A percentile compares a stretch with the other conserved stretches of the same genome.
Conservation (phyloP, 768 basidiomycete species). For the Lepiota subincarnata region DNA sequence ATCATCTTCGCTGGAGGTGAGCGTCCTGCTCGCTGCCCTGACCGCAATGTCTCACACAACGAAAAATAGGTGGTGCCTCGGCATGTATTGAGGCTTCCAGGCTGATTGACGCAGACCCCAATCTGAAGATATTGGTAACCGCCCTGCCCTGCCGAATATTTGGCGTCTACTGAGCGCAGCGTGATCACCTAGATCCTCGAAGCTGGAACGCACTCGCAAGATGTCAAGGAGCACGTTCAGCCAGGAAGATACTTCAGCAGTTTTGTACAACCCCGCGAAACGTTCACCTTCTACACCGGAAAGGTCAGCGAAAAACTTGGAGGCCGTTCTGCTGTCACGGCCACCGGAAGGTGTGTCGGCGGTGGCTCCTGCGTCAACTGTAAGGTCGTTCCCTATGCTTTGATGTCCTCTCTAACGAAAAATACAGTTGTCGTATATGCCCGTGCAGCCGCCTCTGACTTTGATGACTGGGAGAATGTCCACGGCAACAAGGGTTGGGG, state of each 20-base stretch:
- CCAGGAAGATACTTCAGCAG: conserved; percentile 49
- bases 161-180: neutral
- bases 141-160: neutral
- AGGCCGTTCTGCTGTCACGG: conserved; percentile 41
- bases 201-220: conserved; percentile 47
- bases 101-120: conserved; percentile 48
- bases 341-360: conserved; percentile 49
- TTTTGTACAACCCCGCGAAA: conserved; percentile 32
- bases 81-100: conserved; percentile 56
- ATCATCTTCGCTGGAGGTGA: conserved; percentile 58
- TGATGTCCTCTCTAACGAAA: neutral
- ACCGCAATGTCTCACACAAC: neutral
- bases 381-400: conserved; percentile 20
- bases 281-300: conserved; percentile 41
- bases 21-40: neutral
- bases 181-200: conserved; percentile 41
- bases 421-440: conserved; percentile 48
- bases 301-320: conserved; percentile 37
- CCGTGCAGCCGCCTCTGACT: conserved; percentile 58
- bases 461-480: conserved; percentile 55
- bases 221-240: conserved; percentile 45
- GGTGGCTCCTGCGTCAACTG: conserved; percentile 64
- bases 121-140: conserved; percentile 50
- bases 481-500: conserved; percentile 60
- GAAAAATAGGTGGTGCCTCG: conserved; percentile 42